phyloP scores from a whole-genome alignment of 768 basidiomycete genomes.

The Russula compacta region DNA sequence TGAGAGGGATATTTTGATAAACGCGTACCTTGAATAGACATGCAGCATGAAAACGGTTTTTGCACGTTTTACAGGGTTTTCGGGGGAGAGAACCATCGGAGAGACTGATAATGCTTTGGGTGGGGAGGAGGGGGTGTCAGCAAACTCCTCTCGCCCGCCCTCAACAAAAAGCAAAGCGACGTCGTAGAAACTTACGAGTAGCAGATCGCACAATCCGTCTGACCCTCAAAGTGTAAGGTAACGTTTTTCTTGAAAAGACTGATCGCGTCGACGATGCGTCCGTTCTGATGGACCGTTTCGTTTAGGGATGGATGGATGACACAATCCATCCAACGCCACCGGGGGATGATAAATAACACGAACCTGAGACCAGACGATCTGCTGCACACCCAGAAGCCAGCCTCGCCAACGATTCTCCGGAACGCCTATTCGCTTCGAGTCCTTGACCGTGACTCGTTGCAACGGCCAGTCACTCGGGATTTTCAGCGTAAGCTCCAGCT shows the following conservation, averaged over 20 bases:
- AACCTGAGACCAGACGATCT: constrained; percentile 82
- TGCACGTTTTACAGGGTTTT: constrained; percentile 90
- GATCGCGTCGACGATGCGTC: constrained; percentile 80
- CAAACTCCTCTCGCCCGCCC: not conserved
- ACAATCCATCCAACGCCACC: too few relatives aligned
- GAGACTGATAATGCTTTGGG: constrained; percentile 73
- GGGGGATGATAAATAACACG: constrained; percentile 25
- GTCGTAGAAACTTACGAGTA: constrained; percentile 57
- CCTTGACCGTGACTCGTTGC: constrained; percentile 78
- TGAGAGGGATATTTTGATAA: not conserved
- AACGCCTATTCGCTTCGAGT: constrained; percentile 77
- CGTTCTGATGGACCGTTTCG: constrained; percentile 51
- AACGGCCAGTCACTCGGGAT: constrained; percentile 90
- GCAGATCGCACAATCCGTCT: constrained; percentile 94
- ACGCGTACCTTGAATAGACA: constrained; percentile 77
- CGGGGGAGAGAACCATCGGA: constrained; percentile 81
- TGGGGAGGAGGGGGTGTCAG: not conserved
- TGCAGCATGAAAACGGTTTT: constrained; percentile 85
- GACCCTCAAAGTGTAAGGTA: constrained; percentile 85
- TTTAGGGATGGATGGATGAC: not conserved
- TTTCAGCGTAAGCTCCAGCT: constrained; percentile 78
- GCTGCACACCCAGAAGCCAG: constrained; percentile 89
- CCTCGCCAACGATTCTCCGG: constrained; percentile 85
- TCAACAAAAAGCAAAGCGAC: not conserved
- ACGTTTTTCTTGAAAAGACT: constrained; percentile 92